phyloP scores from a whole-genome alignment of 83 land plant genomes.

The Diphasiastrum complanatum region DNA sequence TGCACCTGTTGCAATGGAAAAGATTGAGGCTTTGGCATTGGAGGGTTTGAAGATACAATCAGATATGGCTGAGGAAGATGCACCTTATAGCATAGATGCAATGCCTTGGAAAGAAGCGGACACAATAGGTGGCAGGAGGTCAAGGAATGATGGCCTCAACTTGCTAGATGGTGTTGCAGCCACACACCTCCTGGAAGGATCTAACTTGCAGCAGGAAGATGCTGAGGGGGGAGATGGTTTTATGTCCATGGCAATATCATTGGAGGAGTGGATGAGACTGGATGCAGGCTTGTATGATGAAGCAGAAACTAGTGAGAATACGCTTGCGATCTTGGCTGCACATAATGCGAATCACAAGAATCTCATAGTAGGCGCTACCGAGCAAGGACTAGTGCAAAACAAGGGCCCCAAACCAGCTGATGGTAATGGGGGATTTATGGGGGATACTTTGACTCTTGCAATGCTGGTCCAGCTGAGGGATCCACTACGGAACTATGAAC shows the following conservation, averaged over 20 bases:
- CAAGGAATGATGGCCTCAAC: background rate
- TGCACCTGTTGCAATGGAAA: slow-evolving; percentile 63
- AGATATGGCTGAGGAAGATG: slow-evolving; percentile 69
- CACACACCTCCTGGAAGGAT: slow-evolving; percentile 43
- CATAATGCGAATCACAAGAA: slow-evolving; percentile 60
- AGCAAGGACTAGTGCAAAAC: slow-evolving; percentile 9
- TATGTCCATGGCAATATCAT: slow-evolving; percentile 34
- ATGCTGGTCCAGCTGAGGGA: slow-evolving; percentile 86
- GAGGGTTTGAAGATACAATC: slow-evolving; percentile 86
- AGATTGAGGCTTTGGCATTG: slow-evolving; percentile 65
- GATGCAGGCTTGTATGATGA: slow-evolving; percentile 51
- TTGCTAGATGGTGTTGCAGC: slow-evolving; percentile 60
- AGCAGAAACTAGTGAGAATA: slow-evolving; percentile 40
- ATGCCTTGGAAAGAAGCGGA: slow-evolving; percentile 18
- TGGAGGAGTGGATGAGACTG: slow-evolving; percentile 50
- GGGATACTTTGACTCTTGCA: slow-evolving; percentile 69
- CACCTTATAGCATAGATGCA: slow-evolving; percentile 55
- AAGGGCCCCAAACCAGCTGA: slow-evolving; percentile 22
- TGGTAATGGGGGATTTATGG: slow-evolving; percentile 60
- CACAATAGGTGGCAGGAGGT: slow-evolving; percentile 2
- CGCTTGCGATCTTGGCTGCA: slow-evolving; percentile 69
- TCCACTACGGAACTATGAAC: slow-evolving; percentile 78
- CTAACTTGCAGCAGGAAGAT: slow-evolving; percentile 27
- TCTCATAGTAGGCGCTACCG: slow-evolving; percentile 19
- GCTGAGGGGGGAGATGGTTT: slow-evolving; percentile 8